Conservation (phyloP, 2,329 filamentous ascomycete species). For the Coleophoma eucalyptorum region DNA sequence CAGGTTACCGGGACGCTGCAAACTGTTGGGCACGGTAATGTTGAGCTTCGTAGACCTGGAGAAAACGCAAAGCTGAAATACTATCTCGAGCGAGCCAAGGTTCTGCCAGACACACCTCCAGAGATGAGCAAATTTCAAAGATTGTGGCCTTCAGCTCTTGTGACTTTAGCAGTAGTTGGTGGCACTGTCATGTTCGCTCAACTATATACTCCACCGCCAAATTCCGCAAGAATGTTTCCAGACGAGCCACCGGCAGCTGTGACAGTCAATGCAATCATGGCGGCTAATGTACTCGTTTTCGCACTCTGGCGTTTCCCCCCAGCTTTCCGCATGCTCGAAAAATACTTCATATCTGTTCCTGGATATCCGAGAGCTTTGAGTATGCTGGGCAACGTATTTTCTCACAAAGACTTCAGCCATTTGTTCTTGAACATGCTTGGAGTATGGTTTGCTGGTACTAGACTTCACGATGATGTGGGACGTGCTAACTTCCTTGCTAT, state of each 20-base stretch:
- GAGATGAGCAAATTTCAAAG: slow-evolving; percentile 49
- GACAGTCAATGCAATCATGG: slow-evolving; percentile 60
- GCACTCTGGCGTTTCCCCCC: slow-evolving; percentile 60
- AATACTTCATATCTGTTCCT: slow-evolving; percentile 61
- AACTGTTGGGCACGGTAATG: slow-evolving; percentile 11
- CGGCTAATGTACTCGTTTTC: slow-evolving; percentile 54
- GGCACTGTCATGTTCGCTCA: slow-evolving; percentile 39
- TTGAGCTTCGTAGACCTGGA: slow-evolving; percentile 21
- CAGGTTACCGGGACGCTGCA: slow-evolving; percentile 22
- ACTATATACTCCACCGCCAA: slow-evolving; percentile 48
- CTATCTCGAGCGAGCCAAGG: slow-evolving; percentile 40
- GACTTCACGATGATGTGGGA: slow-evolving; percentile 67
- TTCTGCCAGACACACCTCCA: slow-evolving; percentile 46
- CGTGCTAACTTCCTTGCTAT: slow-evolving; percentile 66
- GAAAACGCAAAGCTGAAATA: slow-evolving; percentile 22
- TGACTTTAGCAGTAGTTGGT: slow-evolving; percentile 41
- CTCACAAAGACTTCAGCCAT: slow-evolving; percentile 62
- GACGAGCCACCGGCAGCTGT: slow-evolving; percentile 58
- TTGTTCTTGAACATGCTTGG: slow-evolving; percentile 60
- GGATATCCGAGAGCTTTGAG: slow-evolving; percentile 60
- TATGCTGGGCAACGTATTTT: slow-evolving; percentile 63
- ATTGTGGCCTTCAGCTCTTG: slow-evolving; percentile 48
- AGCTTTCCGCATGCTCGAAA: slow-evolving; percentile 63
- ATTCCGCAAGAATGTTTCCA: slow-evolving; percentile 49
- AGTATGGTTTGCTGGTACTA: slow-evolving; percentile 63